Evolutionary conservation across 2,329 filamentous ascomycete species (phyloP), one percentile per base, ranked within the genome.

Genomic region (Calonectria multiphialidica): DNA sequence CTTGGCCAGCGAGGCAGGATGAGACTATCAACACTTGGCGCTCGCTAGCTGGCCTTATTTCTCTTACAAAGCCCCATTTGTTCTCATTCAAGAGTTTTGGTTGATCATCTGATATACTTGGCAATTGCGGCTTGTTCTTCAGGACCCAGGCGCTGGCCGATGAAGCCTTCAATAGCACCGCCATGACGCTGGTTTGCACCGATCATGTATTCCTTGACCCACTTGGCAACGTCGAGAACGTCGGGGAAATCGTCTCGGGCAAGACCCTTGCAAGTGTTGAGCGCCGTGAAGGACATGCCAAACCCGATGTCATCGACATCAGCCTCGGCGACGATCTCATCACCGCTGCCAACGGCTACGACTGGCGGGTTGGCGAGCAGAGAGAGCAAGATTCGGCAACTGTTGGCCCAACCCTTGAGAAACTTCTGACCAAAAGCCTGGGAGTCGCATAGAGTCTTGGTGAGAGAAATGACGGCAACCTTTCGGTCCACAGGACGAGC

Each of bases 301-400:
- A 99, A 99, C 33, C 95, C 93, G 76, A 98, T 92, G 82, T 99
- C 97, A 79, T 99, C 97, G 30, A 98, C 94, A 79, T 98, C 96
- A 3, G 95, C 93, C 81, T 98, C 97, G 13, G 92, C 90, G 74
- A 98, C 93, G 63, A 94, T 86, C 76, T 97, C 95, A 75, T 95
- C 93, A 70, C 93, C 92, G 42, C 89, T 86, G 1, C 93, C 90
- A 18, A 87, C 85, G 8, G 89, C 86, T 5, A 96, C 90, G 42
- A 87, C 85, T 2, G 96, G 96, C 30, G 96, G 95, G 84, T 98
- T 97, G 81, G 96, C 93, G 9, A 99, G 89, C 16, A 98, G 89
- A 78, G 96, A 95, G 49, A 99, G 89, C 71, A 99, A 88, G n/a
- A 94, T 92, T 81, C 96, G 94, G 81, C 95, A 97, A 3, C 95